These are phyloP conservation scores for Acanthochlamys bracteata DNA, from an alignment of 106 monocot species.

Conservation along the genomic window DNA sequence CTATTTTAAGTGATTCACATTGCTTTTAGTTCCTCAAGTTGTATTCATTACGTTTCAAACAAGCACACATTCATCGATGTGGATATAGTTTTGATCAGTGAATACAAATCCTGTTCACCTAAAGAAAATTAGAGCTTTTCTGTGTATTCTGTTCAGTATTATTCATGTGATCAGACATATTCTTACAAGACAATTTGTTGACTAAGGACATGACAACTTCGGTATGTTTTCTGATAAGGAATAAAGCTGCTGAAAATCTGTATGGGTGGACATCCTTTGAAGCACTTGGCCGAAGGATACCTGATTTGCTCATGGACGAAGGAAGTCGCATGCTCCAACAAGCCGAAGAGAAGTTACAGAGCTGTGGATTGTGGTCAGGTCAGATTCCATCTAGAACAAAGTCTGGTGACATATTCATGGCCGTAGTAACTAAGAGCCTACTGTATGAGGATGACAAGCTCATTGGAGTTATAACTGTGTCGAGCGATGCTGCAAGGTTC, in stretches of 20 bases:
- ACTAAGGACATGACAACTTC: too few relatives aligned
- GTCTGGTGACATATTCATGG: constrained; percentile 26
- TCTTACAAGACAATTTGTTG: too few relatives aligned
- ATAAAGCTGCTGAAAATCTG: constrained; percentile 30
- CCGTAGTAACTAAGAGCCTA: constrained; percentile 24
- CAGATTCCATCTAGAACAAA: constrained; percentile 25
- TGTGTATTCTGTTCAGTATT: too few relatives aligned
- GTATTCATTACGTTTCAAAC: too few relatives aligned
- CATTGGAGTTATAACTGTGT: constrained; percentile 29
- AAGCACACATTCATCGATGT: too few relatives aligned
- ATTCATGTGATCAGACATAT: too few relatives aligned
- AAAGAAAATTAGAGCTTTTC: too few relatives aligned
- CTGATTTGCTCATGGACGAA: constrained; percentile 21
- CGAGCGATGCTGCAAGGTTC: constrained; percentile 26
- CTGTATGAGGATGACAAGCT: constrained; percentile 25
- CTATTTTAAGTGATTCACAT: too few relatives aligned
- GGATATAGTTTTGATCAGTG: too few relatives aligned
- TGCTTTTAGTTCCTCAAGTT: too few relatives aligned
- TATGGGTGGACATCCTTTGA: constrained; percentile 38
- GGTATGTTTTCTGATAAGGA: constrained; percentile 16
- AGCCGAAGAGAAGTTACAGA: constrained; percentile 10
- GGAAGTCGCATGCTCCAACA: constrained; percentile 1
- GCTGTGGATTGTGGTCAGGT: constrained; percentile 20
- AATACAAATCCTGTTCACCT: too few relatives aligned
- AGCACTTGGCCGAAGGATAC: constrained; percentile 24